Base-by-base conservation (phyloP, 1,284 basidiomycete species). In the Rhodotorula sp. region DNA sequence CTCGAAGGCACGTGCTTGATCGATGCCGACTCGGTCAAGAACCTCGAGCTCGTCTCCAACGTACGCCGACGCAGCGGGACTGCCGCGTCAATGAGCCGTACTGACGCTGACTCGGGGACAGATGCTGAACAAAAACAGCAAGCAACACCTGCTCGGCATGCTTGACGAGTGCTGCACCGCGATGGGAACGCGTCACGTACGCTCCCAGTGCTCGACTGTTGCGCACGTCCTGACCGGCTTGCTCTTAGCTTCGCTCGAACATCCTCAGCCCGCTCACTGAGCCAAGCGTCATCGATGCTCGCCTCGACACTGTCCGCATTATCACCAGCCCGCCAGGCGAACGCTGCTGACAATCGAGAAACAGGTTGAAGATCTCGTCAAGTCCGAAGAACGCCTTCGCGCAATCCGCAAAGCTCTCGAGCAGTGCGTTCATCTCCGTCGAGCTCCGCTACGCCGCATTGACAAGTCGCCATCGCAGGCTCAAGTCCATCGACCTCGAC, bases 1-100 rank as follows among this genome's bases (percentile, higher is more conserved):
- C 87, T 91, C 0, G 90, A 84, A 76, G 85, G 84, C 0, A 94
- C 91, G 0, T 91, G 96, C 89, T 86, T 95, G 84, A 90, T 98
- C 74, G 94, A 96, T 78, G 85, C 87, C 0, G 92, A 94, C 67
- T 92, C 90, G 0, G 90, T 88, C 1, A 86, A 85, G 58, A 92
- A 94, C 78, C 84, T 98, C 4, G 94, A 98, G 80, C 83, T 98
- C 2, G 88, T 94, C 6, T 86, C 84, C 20, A 96, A 92, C 78
- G 93, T 92, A 79, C 57, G 84, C 20, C 49, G 24, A 15, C 15
- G 27, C 22, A 32, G 32, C 17, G 10, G 24, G 15, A 17, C 46
- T 27, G 52, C 8, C 15, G 30, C 19, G 22, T 17, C 3, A 20
- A 20, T 22, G 19, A n/a, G 49, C 27, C 11, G 0, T 34, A 13